Evolutionary conservation across 805 yeast genomes (phyloP).

Genomic region (Candida jianshihensis): DNA sequence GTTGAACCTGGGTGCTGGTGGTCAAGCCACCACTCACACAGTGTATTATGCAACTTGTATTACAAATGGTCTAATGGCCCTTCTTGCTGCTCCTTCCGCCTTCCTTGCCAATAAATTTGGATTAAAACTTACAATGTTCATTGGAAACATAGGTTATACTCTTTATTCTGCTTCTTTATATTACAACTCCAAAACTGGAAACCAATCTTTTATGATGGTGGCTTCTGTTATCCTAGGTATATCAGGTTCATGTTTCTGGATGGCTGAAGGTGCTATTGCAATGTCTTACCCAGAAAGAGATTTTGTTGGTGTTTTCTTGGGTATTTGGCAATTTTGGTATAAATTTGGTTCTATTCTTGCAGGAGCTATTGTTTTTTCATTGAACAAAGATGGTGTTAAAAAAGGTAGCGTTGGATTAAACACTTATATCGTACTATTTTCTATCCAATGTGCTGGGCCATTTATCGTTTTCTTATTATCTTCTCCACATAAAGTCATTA

Average conservation of each 20-base stretch:
- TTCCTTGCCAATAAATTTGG: constrained; percentile 18
- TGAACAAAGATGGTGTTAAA: constrained; percentile 10
- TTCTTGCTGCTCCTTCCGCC: constrained; percentile 16
- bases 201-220: constrained; percentile 19
- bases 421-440: constrained; percentile 20
- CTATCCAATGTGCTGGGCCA: constrained; percentile 22
- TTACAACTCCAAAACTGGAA: constrained; percentile 20
- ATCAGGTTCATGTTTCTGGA: constrained; percentile 22
- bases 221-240: constrained; percentile 22
- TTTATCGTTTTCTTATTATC: constrained; percentile 16
- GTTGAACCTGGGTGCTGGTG: constrained; percentile 21
- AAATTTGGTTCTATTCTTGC: constrained; percentile 22
- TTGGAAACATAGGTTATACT: constrained; percentile 22
- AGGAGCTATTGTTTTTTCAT: constrained; percentile 17
- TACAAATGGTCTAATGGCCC: constrained; percentile 18
- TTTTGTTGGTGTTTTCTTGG: constrained; percentile 22
- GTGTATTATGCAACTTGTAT: constrained; percentile 15
- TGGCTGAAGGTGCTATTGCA: constrained; percentile 22
- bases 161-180: constrained; percentile 23
- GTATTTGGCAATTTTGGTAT: constrained; percentile 21
- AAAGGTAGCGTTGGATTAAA: constrained; percentile 18
- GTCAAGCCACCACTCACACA: constrained; percentile 11
- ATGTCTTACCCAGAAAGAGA: constrained; percentile 18
- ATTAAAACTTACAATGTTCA: constrained; percentile 10
- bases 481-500: constrained; percentile 22